Evolutionary conservation across 352 stramenopile species (phyloP).

Genomic region (Phytopythium litorale): DNA sequence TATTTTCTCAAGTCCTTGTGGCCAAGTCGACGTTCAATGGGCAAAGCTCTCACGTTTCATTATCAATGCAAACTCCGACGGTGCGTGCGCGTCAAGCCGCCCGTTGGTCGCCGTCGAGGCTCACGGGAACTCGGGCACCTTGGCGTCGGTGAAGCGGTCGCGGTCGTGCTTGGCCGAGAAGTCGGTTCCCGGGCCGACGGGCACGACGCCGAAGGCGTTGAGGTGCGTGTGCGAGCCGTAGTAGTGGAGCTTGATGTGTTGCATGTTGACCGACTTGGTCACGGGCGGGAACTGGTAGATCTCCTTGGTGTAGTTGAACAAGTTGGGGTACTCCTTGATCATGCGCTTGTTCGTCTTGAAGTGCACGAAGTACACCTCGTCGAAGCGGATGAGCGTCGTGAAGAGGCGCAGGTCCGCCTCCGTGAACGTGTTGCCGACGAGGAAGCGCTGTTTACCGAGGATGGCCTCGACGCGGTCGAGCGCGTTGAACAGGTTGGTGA

Average conservation of each 20-base stretch:
- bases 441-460: constrained; percentile 58
- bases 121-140: constrained; percentile 25
- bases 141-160: constrained; percentile 42
- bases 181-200: constrained; percentile 64
- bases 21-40: neutral
- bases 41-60: neutral
- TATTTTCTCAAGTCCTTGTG: neutral
- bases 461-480: constrained; percentile 75
- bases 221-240: constrained; percentile 93
- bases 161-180: constrained; percentile 61
- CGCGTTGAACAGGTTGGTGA: constrained; percentile 58
- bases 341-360: constrained; percentile 90
- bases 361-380: constrained; percentile 82
- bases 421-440: constrained; percentile 61
- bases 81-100: constrained; percentile 1
- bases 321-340: constrained; percentile 86
- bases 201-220: constrained; percentile 94
- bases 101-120: constrained; percentile 8
- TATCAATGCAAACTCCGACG: neutral
- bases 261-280: constrained; percentile 89
- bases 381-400: constrained; percentile 77
- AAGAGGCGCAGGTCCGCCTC: constrained; percentile 83
- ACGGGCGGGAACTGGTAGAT: constrained; percentile 94
- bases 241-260: constrained; percentile 97
- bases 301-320: constrained; percentile 78